Percentiles rank a stretch among this genome's conserved stretches.
Conservation (phyloP, 1,139 yeast genomes). For the Sugiyamaella pinicola region DNA sequence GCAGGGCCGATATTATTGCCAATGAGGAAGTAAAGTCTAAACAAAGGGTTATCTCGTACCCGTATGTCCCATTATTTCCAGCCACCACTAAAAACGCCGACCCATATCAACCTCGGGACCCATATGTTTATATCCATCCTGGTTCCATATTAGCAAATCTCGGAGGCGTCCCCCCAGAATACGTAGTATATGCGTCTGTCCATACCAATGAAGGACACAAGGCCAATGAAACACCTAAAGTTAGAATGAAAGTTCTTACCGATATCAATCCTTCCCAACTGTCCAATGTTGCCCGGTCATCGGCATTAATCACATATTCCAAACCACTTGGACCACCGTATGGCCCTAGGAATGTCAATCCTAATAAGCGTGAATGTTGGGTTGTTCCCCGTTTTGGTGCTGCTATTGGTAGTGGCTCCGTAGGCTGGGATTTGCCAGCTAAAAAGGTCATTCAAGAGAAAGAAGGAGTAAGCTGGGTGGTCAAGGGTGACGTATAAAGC, state of each 20-base stretch:
- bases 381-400: slow-evolving; percentile 93
- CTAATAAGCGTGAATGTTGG: slow-evolving; percentile 73
- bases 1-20: slow-evolving; percentile 76
- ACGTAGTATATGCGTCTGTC: slow-evolving; percentile 67
- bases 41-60: slow-evolving; percentile 62
- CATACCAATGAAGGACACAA: slow-evolving; percentile 49
- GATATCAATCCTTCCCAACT: slow-evolving; percentile 76
- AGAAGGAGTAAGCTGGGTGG: slow-evolving; percentile 42
- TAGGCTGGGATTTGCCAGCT: slow-evolving; percentile 93
- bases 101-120: slow-evolving; percentile 46
- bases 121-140: slow-evolving; percentile 75
- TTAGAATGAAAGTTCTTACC: slow-evolving; percentile 72
- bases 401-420: slow-evolving; percentile 75
- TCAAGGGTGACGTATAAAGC: slow-evolving; percentile 21
- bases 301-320: slow-evolving; percentile 77
- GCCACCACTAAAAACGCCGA: slow-evolving; percentile 44
- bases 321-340: slow-evolving; percentile 91
- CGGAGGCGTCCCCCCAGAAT: slow-evolving; percentile 74
- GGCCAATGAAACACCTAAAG: slow-evolving; percentile 43
- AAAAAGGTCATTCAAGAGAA: slow-evolving; percentile 73
- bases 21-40: slow-evolving; percentile 51
- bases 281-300: slow-evolving; percentile 71
- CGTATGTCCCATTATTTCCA: slow-evolving; percentile 73
- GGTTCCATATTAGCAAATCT: slow-evolving; percentile 58
- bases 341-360: slow-evolving; percentile 68